phyloP scores from a whole-genome alignment of 345 rosid species.

The Eucalyptus cloeziana region DNA sequence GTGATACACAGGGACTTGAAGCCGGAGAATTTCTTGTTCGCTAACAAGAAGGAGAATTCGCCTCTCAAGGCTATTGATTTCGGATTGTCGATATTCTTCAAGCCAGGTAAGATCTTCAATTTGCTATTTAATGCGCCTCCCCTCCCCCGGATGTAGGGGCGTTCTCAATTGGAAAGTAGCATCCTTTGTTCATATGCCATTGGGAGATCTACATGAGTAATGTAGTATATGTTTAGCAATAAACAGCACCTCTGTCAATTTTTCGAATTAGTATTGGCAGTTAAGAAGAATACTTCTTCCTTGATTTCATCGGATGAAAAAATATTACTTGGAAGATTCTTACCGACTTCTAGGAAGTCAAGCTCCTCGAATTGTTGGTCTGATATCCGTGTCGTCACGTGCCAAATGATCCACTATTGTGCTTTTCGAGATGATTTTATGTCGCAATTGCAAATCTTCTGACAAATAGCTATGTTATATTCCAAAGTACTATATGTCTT shows the following conservation, averaged over 20 bases:
- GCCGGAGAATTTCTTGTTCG: conserved; percentile 96
- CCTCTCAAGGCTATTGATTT: conserved; percentile 98
- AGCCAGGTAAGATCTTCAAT: conserved; percentile 56
- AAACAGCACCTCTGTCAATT: neutral
- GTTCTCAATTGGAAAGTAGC: neutral
- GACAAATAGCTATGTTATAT: neutral
- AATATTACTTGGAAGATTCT: neutral
- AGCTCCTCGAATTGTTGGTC: neutral
- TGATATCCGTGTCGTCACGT: neutral
- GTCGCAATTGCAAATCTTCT: neutral
- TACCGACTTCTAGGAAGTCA: neutral
- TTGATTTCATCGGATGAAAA: neutral
- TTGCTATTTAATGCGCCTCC: neutral
- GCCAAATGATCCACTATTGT: neutral
- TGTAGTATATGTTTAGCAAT: neutral
- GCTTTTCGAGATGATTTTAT: neutral
- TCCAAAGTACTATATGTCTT: neutral
- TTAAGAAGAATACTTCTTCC: neutral
- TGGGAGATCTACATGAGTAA: neutral
- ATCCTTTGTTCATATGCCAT: neutral
- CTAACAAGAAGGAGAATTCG: conserved; percentile 98
- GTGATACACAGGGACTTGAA: conserved; percentile 98
- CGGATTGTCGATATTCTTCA: conserved; percentile 96
- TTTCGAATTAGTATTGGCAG: neutral
- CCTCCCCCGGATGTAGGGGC: neutral